These are phyloP conservation scores for Tulasnella sp. DNA, from an alignment of 768 basidiomycete genomes.

Conservation along the genomic window DNA sequence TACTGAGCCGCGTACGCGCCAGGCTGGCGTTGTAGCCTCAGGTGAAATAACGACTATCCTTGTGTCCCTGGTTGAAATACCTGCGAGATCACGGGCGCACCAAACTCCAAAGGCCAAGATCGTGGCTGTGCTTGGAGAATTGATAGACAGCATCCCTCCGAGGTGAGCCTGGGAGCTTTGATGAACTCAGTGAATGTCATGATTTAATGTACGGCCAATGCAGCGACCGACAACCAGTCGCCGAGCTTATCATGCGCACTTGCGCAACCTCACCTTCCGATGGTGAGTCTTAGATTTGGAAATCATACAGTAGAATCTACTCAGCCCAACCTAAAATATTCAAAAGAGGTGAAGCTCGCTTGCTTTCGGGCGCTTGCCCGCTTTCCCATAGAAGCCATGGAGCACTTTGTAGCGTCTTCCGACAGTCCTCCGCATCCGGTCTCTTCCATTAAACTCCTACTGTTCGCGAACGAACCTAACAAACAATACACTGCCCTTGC, in stretches of 20 bases:
- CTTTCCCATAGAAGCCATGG: constrained; percentile 16
- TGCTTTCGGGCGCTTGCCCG: constrained; percentile 28
- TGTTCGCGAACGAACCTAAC: constrained; percentile 47
- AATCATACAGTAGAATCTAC: not conserved
- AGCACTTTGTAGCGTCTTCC: not conserved
- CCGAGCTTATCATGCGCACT: not conserved
- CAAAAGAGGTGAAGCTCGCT: constrained; percentile 27
- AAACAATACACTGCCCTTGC: constrained; percentile 55
- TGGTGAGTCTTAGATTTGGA: not conserved
- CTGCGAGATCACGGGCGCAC: not conserved
- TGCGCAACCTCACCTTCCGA: not conserved
- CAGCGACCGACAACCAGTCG: not conserved
- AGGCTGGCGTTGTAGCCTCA: too few relatives aligned
- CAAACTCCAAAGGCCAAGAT: not conserved
- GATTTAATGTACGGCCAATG: not conserved
- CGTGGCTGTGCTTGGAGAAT: not conserved
- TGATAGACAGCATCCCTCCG: constrained; percentile 25
- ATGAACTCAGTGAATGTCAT: not conserved
- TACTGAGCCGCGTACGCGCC: too few relatives aligned
- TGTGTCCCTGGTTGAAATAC: not conserved
- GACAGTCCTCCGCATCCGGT: constrained; percentile 12
- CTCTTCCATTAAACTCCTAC: constrained; percentile 37
- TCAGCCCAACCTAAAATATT: not conserved
- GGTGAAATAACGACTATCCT: not conserved
- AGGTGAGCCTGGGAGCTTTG: constrained; percentile 23